Percentiles rank a stretch among this genome's conserved stretches.
Evolutionary conservation across 257 asterid genomes (phyloP).

Genomic region (Lycium barbarum): DNA sequence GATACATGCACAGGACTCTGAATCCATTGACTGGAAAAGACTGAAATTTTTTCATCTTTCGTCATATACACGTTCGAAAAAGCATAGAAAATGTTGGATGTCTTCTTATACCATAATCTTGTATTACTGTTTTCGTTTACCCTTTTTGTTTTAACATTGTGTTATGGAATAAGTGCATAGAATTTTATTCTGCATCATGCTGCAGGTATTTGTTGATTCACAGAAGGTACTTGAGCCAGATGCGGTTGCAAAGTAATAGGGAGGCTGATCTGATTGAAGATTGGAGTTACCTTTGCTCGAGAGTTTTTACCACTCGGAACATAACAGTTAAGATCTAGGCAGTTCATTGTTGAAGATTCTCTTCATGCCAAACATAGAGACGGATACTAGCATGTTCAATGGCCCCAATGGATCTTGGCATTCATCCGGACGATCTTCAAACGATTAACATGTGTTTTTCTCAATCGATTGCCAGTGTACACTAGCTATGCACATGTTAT

Average conservation of each 20-base stretch:
- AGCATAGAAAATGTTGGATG: neutral
- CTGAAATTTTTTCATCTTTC: neutral
- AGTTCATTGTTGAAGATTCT: neutral
- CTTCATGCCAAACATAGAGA: neutral
- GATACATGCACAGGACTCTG: neutral
- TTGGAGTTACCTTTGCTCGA: neutral
- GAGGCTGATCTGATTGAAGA: neutral
- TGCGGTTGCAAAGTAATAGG: neutral
- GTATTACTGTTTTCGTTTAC: neutral
- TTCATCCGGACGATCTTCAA: neutral
- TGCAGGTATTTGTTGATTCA: conserved; percentile 28
- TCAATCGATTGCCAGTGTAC: neutral
- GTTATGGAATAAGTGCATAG: neutral
- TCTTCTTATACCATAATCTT: neutral
- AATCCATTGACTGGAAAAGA: neutral
- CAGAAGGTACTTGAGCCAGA: neutral
- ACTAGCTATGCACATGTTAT: conserved; percentile 8
- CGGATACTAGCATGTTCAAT: neutral
- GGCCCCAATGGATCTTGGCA: neutral
- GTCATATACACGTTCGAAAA: neutral
- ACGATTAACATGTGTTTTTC: neutral
- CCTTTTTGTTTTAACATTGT: neutral
- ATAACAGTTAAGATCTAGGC: neutral
- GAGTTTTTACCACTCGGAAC: neutral
- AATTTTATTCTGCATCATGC: neutral